phyloP scores from a whole-genome alignment of 2,329 filamentous ascomycete genomes.

The Ophiostoma triangulosporum region DNA sequence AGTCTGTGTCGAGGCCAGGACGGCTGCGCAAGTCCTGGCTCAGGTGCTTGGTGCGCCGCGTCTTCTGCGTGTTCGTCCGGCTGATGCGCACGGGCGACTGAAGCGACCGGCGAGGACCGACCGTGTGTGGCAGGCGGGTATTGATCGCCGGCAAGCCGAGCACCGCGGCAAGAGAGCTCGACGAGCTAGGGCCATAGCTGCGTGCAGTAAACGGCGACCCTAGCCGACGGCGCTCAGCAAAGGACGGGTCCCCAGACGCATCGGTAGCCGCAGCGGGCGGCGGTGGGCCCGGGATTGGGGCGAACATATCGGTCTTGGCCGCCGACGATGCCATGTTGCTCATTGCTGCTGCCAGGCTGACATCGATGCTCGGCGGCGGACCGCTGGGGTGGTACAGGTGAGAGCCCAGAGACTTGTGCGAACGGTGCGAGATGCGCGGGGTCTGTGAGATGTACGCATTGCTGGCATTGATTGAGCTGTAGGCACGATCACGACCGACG shows the following conservation, averaged over 20 bases:
- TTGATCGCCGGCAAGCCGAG: constrained; percentile 23
- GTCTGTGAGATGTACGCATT: constrained; percentile 17
- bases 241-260: constrained; percentile 16
- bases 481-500: neutral
- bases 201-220: constrained; percentile 43
- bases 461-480: neutral
- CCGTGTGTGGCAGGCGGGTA: constrained; percentile 32
- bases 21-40: constrained; percentile 37
- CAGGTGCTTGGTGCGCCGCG: constrained; percentile 34
- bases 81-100: constrained; percentile 42
- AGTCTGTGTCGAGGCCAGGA: constrained; percentile 39
- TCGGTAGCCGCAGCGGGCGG: neutral
- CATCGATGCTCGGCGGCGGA: neutral
- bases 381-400: constrained; percentile 8
- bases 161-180: constrained; percentile 30
- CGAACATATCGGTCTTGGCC: neutral
- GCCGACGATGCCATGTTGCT: neutral
- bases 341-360: neutral
- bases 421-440: neutral
- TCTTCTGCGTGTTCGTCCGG: constrained; percentile 39
- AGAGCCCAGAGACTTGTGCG: neutral
- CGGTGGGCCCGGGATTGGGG: neutral
- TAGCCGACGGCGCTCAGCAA: constrained; percentile 26
- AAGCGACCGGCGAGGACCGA: constrained; percentile 35
- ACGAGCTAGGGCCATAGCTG: constrained; percentile 50